Evolutionary conservation across 2,329 filamentous ascomycete genomes (phyloP).

Genomic region (Colletotrichum shisoi): DNA sequence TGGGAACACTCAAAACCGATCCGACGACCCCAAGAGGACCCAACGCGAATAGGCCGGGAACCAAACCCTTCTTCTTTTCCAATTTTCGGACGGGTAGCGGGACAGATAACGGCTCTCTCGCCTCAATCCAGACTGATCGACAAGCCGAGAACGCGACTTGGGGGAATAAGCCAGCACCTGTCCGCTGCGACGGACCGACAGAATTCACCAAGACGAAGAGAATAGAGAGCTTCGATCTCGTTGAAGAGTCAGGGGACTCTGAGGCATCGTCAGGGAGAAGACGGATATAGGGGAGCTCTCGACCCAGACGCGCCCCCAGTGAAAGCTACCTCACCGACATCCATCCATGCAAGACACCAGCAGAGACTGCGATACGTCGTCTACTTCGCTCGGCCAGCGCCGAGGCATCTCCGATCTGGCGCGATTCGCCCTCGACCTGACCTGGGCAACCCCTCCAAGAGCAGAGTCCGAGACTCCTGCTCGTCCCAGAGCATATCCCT

Average conservation of each 20-base stretch:
- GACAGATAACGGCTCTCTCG: not conserved
- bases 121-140: not conserved
- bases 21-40: not conserved
- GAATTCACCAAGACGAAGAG: not conserved
- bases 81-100: not conserved
- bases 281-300: slow-evolving; percentile 26
- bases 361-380: slow-evolving; percentile 54
- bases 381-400: slow-evolving; percentile 64
- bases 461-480: slow-evolving; percentile 62
- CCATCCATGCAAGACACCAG: slow-evolving; percentile 64
- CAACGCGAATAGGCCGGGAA: not conserved
- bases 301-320: slow-evolving; percentile 38
- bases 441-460: slow-evolving; percentile 58
- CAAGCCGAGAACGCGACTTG: slow-evolving; percentile 4
- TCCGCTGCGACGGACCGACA: slow-evolving; percentile 7
- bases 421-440: slow-evolving; percentile 64
- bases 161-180: not conserved
- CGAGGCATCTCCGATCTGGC: slow-evolving; percentile 65
- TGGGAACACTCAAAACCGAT: too few species aligned
- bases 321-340: slow-evolving; percentile 42
- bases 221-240: not conserved
- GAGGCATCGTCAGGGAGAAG: slow-evolving; percentile 33
- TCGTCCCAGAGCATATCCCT: slow-evolving; percentile 70
- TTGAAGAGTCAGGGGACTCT: slow-evolving; percentile 30
- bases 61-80: not conserved